Evolutionary conservation across 2,329 filamentous ascomycete species (phyloP).

Genomic region (Colletotrichum sojae): DNA sequence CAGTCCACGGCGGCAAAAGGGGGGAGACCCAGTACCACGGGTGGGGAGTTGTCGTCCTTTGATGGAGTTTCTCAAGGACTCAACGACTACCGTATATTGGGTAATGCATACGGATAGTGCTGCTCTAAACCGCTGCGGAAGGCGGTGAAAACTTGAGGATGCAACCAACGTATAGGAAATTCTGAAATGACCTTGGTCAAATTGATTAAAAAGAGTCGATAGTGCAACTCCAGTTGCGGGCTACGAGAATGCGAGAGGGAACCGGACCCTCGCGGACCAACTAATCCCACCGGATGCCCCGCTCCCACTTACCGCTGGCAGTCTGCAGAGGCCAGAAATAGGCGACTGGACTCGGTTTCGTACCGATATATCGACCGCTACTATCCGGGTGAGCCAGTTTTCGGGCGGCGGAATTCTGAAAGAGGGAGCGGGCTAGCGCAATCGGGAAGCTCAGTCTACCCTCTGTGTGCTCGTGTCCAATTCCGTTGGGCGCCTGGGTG

Average conservation of each 20-base stretch:
- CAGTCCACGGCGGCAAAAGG: conserved; percentile 11
- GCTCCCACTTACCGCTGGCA: conserved; percentile 24
- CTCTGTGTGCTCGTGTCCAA: neutral
- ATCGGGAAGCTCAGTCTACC: conserved; percentile 7
- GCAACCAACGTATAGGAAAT: too few species aligned
- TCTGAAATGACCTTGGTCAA: too few species aligned
- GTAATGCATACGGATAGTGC: neutral
- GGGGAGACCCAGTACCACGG: conserved; percentile 29
- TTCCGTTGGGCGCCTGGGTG: conserved; percentile 8
- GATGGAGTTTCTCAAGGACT: conserved; percentile 14
- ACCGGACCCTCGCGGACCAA: too few species aligned
- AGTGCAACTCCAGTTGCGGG: too few species aligned
- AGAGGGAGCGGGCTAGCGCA: conserved; percentile 3
- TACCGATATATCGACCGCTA: conserved; percentile 11
- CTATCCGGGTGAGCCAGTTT: neutral
- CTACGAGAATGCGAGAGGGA: too few species aligned
- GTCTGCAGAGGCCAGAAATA: neutral
- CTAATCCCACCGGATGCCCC: neutral
- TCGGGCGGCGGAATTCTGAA: neutral
- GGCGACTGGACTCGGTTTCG: conserved; percentile 1
- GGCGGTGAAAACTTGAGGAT: too few species aligned
- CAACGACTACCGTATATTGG: neutral
- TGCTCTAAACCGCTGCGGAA: neutral
- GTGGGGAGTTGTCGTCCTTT: conserved; percentile 3
- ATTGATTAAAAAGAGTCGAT: too few species aligned